Evolutionary conservation across 306 rosid genomes (phyloP), one percentile per base, ranked within the genome.

Genomic region (Trifolium dubium): DNA sequence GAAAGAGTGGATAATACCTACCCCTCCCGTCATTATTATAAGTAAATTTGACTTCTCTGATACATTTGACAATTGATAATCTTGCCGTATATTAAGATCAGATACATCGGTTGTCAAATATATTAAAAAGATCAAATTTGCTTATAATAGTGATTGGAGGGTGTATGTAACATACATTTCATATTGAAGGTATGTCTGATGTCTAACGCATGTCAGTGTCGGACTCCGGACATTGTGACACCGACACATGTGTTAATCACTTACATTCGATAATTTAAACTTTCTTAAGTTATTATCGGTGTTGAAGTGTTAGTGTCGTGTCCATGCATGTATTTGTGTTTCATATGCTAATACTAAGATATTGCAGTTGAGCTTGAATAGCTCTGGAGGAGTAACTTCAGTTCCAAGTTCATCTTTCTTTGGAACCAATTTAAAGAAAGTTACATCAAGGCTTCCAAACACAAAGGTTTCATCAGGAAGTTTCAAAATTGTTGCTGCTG

Each of bases 351-450:
- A 51, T 40, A 53, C 41, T 77, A 50, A 68, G 58, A 74, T 39
- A 49, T 76, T 79, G 86, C 88, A 92, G 99, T 28, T 88, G 83
- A 92, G 89, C 75, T 85, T 85, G 61, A 92, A 88, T 44, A 88
- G 88, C 15, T 78, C 96, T 19, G 84, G 85, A 69, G 75, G 82
- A 47, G 90, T 80, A 58, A 79, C 75, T 53, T 79, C 87, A 32
- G 88, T 79, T 77, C 88, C 96, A 17, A 87, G 82, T 85, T 80
- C 99, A 30, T 72, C 86, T 50, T 90, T 95, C 75, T 75, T 92
- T 61, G 99, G 99, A 4, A 87, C 69, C 75, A 87, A 80, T 80
- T 87, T 95, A 88, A 95, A 92, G 98, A 92, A 85, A 81, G 82
- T 82, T 70, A 85, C 13, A 69, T 68, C 92, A 19, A 91, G 87